Base-by-base conservation (phyloP, 2,329 filamentous ascomycete species). In the Diaporthe humulicola region DNA sequence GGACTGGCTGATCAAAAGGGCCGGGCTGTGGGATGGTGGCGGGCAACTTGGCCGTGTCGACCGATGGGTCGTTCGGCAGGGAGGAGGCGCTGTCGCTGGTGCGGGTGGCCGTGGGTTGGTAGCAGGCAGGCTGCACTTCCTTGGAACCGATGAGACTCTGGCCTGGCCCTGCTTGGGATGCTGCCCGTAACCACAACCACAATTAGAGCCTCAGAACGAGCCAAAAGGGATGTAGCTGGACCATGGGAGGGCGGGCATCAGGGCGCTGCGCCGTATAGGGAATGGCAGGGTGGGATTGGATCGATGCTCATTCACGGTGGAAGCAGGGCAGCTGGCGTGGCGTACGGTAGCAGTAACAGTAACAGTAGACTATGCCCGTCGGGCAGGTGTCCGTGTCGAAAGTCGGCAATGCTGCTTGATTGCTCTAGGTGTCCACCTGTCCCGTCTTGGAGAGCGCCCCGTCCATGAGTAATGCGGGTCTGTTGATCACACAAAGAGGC, bases 291-390 rank as follows among this genome's bases (percentile, higher is more conserved):
- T 74, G 22, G 67, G 45, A 64, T 72, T 57, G 42, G 64, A 66
- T 66, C 40, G 73, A 72, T 70, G 72, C 42, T 58, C 64, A 45
- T 58, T 61, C 50, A 74, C 42, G 56, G 36, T 40, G 67, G 66
- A 61, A 76, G 74, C 72, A 73, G 67, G 73, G 74, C 67, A 76
- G 67, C 67, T 76, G 73, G 74, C 54, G 73, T 74, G 74, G 74
- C 67, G 74, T 50, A 28, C 45, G 33, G 42, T 60, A 28, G 25
- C 17, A 36, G 54, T 58, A 45, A 28, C 45, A 25, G 42, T 60
- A 28, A 33, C 17, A 36, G 54, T 58, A 45, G 58, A 64, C 58
- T 45, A n/a, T 28, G 56, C n/a, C 30, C 71, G 61, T 50, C 48
- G 71, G 67, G 73, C 50, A 70, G 71, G 71, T 64, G 74, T 54